A percentile compares a stretch with the other conserved stretches of the same genome.
Conservation (phyloP, 2,329 filamentous ascomycete species). For the Aspergillus ochraceus region DNA sequence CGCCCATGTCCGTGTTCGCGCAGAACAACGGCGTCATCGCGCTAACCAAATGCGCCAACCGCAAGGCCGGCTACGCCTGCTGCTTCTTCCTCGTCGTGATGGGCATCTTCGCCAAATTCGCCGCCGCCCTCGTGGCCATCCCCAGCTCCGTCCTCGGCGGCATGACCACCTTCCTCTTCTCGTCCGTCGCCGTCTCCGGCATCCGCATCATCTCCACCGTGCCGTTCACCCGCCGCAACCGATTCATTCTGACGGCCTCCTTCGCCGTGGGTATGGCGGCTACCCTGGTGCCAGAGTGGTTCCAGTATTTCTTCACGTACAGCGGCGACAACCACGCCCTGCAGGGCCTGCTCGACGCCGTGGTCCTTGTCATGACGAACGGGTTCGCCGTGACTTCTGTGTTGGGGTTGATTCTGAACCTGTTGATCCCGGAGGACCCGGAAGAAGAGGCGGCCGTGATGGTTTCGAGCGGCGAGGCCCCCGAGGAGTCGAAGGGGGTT, state of each 20-base stretch:
- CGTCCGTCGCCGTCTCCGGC: slow-evolving; percentile 64
- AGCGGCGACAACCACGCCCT: slow-evolving; percentile 64
- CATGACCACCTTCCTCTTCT: slow-evolving; percentile 66
- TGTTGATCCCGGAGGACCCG: slow-evolving; percentile 71
- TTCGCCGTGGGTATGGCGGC: slow-evolving; percentile 61
- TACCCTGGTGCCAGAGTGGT: slow-evolving; percentile 51
- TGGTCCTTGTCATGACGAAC: slow-evolving; percentile 69
- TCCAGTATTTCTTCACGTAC: slow-evolving; percentile 49
- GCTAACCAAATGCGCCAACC: slow-evolving; percentile 66
- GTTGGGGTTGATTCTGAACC: slow-evolving; percentile 70
- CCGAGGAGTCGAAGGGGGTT: not conserved
- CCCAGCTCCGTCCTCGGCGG: slow-evolving; percentile 51
- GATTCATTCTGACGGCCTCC: slow-evolving; percentile 65
- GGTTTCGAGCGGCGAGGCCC: slow-evolving; percentile 20
- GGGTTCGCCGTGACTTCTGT: slow-evolving; percentile 66
- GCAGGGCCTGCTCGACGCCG: slow-evolving; percentile 53
- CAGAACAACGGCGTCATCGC: slow-evolving; percentile 71
- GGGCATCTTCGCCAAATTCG: slow-evolving; percentile 71
- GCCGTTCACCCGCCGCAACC: slow-evolving; percentile 63
- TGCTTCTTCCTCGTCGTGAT: slow-evolving; percentile 67
- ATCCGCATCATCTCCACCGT: slow-evolving; percentile 65
- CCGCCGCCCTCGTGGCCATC: slow-evolving; percentile 66
- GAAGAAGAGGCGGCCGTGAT: slow-evolving; percentile 57
- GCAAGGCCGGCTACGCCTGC: slow-evolving; percentile 66
- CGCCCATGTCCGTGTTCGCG: slow-evolving; percentile 67